A percentile compares a stretch with the other conserved stretches of the same genome.
Evolutionary conservation across 768 basidiomycete genomes (phyloP).

Genomic region (Auricularia heimuer): DNA sequence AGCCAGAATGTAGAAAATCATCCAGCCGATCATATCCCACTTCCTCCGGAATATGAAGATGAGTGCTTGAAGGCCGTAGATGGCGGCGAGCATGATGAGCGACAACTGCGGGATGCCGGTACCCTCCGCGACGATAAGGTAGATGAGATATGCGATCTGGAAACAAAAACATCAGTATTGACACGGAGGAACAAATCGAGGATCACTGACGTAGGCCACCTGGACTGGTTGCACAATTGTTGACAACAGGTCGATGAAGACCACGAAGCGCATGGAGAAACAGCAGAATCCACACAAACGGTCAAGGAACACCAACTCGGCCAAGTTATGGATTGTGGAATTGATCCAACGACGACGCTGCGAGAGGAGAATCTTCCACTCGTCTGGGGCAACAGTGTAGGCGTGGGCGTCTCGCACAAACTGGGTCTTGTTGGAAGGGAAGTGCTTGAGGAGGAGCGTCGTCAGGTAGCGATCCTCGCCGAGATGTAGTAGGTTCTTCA

Average conservation of each 20-base stretch:
- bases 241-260: slow-evolving; percentile 91
- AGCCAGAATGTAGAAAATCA: slow-evolving; percentile 91
- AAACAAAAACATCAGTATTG: slow-evolving; percentile 11
- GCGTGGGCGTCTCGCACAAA: slow-evolving; percentile 93
- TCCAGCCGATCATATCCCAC: slow-evolving; percentile 99
- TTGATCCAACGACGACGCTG: slow-evolving; percentile 99
- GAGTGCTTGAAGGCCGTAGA: slow-evolving; percentile 89
- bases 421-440: slow-evolving; percentile 88
- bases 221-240: slow-evolving; percentile 79
- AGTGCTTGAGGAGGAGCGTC: slow-evolving; percentile 90
- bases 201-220: slow-evolving; percentile 75
- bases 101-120: slow-evolving; percentile 70
- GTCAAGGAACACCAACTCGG: slow-evolving; percentile 84
- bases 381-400: slow-evolving; percentile 89
- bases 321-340: slow-evolving; percentile 95
- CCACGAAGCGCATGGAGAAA: slow-evolving; percentile 98
- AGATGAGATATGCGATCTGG: slow-evolving; percentile 82
- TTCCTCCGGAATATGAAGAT: slow-evolving; percentile 88
- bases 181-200: not conserved
- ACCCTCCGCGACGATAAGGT: slow-evolving; percentile 57
- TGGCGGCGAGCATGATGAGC: slow-evolving; percentile 84
- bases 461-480: slow-evolving; percentile 99
- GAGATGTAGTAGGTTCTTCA: slow-evolving; percentile 95
- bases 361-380: slow-evolving; percentile 87
- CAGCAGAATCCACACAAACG: slow-evolving; percentile 94